Evolutionary conservation across 768 basidiomycete species (phyloP).

Genomic region (Cystofilobasidium capitatum): DNA sequence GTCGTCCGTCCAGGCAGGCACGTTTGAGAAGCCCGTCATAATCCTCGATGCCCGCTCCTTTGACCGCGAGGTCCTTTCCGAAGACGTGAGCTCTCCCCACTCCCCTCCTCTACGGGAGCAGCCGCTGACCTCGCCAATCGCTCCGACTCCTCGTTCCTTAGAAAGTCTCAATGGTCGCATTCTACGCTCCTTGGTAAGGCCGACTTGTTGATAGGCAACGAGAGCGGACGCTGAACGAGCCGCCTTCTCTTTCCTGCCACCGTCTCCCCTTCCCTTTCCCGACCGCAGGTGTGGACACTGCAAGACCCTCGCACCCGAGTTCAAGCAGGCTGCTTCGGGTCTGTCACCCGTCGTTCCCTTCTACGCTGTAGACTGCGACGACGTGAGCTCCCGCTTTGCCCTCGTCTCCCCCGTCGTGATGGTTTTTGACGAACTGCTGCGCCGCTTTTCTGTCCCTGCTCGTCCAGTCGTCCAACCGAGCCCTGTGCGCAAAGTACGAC

Average conservation of each 20-base stretch:
- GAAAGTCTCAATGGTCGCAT: conserved; percentile 55
- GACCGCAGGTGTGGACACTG: conserved; percentile 41
- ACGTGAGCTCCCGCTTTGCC: conserved; percentile 40
- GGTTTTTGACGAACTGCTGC: neutral
- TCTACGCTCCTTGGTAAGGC: conserved; percentile 88
- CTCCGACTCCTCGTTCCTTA: neutral
- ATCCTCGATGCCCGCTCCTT: conserved; percentile 6
- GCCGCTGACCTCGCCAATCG: neutral
- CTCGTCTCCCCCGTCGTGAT: neutral
- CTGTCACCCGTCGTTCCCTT: conserved; percentile 73
- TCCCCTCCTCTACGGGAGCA: neutral
- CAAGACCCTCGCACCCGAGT: conserved; percentile 73
- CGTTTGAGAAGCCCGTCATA: conserved; percentile 17
- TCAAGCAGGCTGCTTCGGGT: conserved; percentile 65
- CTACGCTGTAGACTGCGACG: conserved; percentile 91
- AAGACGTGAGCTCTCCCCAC: conserved; percentile 13
- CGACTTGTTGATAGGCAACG: conserved; percentile 46
- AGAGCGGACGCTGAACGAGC: conserved; percentile 3
- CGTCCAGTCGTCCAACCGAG: conserved; percentile 52
- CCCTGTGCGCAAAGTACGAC: conserved; percentile 66
- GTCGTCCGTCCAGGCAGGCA: conserved; percentile 15
- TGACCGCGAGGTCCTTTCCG: conserved; percentile 16
- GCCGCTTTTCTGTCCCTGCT: neutral
- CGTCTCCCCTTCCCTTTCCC: neutral
- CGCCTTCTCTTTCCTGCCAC: neutral